phyloP scores from a whole-genome alignment of 2,329 filamentous ascomycete species.

The Hymenoscyphus albidus region DNA sequence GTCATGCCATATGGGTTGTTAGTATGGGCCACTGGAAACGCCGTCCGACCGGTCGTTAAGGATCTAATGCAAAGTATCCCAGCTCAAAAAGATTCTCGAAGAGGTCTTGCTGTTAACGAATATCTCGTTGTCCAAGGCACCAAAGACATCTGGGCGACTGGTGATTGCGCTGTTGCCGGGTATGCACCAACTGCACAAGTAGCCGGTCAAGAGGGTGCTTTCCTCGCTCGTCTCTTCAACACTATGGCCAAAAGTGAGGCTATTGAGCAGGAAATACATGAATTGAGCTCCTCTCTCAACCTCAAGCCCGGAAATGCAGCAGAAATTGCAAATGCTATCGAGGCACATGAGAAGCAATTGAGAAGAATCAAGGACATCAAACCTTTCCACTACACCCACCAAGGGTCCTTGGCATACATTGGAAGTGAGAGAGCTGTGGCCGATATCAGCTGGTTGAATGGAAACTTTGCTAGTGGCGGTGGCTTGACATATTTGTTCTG shows the following conservation, averaged over 20 bases:
- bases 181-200: constrained; percentile 98
- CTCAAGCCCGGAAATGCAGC: constrained; percentile 61
- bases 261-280: constrained; percentile 70
- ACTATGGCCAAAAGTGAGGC: constrained; percentile 94
- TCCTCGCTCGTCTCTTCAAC: constrained; percentile 95
- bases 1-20: constrained; percentile 90
- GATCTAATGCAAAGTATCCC: constrained; percentile 91
- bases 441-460: constrained; percentile 95
- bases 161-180: constrained; percentile 95
- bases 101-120: constrained; percentile 94
- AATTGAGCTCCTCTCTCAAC: constrained; percentile 62
- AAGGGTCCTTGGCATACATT: constrained; percentile 95
- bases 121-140: constrained; percentile 97
- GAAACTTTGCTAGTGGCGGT: constrained; percentile 90
- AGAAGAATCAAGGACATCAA: constrained; percentile 90
- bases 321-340: constrained; percentile 69
- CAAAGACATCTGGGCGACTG: constrained; percentile 96
- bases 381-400: constrained; percentile 97
- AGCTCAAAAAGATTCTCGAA: constrained; percentile 90
- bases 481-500: constrained; percentile 97
- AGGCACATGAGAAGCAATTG: constrained; percentile 79
- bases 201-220: constrained; percentile 89
- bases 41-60: constrained; percentile 80
- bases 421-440: constrained; percentile 97
- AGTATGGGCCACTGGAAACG: constrained; percentile 98